Evolutionary conservation across 306 rosid species (phyloP), one percentile per base, ranked within the genome.

Genomic region (Corylus americana): DNA sequence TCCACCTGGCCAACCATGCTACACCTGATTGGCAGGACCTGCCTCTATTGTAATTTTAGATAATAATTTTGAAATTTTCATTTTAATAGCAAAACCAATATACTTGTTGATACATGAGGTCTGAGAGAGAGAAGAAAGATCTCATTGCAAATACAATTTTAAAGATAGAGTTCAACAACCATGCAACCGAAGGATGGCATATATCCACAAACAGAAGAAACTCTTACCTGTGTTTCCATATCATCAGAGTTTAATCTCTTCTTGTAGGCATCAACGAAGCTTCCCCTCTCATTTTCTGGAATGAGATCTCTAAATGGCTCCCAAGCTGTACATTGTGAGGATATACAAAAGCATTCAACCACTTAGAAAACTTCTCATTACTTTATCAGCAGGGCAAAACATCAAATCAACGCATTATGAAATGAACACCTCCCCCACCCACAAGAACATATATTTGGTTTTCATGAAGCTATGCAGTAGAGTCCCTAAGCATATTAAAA

Each of bases 221-320:
- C 22, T 74, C 92, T 87, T 80, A 91, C 98, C 88, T 92, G 97
- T 64, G 85, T 89, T 81, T 92, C 88, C 79, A 86, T 80, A 83
- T 92, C 88, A 75, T 83, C 87, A 17, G 98, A 95, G 83, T 90
- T 95, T 77, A 95, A 83, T 83, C 98, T 89, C 92, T 91, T 95
- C 74, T 76, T 55, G 86, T 95, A 95, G 55, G 98, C 98, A 59
- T 90, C 87, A 47, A 91, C 35, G 54, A 95, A 90, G 84, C 94
- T 84, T 42, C 86, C 94, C 58, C 93, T 90, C 82, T 92, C 98
- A 75, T 76, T 87, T 73, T 91, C 97, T 18, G 97, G 97, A 77
- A 95, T 95, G 37, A 92, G 89, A 85, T 95, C 98, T 79, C 92
- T 85, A 83, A 95, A 95, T 39, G 91, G 86, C 83, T 95, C 98